These are phyloP conservation scores for Aspergillus carbonarius DNA, from an alignment of 2,329 filamentous ascomycete species.

Conservation along the genomic window DNA sequence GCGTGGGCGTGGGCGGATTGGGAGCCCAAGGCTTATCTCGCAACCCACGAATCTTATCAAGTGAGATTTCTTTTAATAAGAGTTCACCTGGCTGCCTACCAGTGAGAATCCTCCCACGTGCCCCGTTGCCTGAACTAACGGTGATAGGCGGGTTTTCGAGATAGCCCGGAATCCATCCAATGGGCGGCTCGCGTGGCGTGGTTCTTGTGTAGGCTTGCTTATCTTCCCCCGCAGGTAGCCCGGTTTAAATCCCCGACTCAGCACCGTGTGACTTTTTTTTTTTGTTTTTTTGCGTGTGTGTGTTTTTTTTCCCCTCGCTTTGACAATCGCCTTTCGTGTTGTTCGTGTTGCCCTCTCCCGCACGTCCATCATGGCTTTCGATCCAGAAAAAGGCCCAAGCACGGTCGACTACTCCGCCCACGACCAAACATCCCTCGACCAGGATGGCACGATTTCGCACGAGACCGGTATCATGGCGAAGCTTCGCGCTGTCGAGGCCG, in stretches of 20 bases:
- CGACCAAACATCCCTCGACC: neutral
- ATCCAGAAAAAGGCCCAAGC: neutral
- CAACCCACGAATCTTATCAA: too few species aligned
- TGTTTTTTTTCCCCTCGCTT: neutral
- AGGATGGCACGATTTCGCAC: neutral
- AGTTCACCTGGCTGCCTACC: neutral
- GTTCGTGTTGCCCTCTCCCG: neutral
- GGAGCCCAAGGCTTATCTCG: too few species aligned
- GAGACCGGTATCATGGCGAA: neutral
- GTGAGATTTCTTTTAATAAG: too few species aligned
- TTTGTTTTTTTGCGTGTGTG: too few species aligned
- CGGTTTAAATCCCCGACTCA: neutral
- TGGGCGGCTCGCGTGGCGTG: neutral
- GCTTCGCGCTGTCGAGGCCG: neutral
- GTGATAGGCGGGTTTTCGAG: too few species aligned
- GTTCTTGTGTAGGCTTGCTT: neutral
- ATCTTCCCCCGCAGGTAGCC: neutral
- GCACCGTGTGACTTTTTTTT: neutral
- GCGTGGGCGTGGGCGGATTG: too few species aligned
- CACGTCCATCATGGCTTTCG: neutral
- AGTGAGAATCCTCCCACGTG: neutral
- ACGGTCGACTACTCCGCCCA: neutral
- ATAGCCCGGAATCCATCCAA: neutral
- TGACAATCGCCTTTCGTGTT: neutral
- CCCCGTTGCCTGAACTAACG: neutral